Conservation (phyloP, 177 flowering plant species). For the Vitis hybrid region DNA sequence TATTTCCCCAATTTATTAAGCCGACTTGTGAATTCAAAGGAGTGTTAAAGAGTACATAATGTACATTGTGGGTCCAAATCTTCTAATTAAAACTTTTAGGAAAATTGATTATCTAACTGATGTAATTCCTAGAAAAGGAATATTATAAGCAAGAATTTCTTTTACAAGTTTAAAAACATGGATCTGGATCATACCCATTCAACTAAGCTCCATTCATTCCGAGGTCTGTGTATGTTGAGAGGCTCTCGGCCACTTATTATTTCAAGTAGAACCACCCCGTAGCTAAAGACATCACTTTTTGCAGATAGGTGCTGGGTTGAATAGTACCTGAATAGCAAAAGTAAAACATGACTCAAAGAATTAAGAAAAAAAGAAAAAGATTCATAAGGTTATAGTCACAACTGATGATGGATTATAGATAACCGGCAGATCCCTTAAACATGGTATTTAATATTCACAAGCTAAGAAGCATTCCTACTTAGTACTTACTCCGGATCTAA, state of each 20-base stretch:
- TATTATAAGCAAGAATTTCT: not conserved
- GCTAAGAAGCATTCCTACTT: not conserved
- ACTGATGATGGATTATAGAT: not conserved
- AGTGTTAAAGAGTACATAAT: too few species aligned
- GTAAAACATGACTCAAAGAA: not conserved
- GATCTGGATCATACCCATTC: slow-evolving; percentile 67
- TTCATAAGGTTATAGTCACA: too few species aligned
- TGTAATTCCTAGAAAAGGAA: not conserved
- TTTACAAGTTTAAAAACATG: not conserved
- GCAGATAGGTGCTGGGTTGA: slow-evolving; percentile 74
- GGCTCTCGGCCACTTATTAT: slow-evolving; percentile 81
- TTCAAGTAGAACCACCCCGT: slow-evolving; percentile 80
- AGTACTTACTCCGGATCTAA: slow-evolving; percentile 80
- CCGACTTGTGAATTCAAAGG: too few species aligned
- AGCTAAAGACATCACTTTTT: slow-evolving; percentile 86
- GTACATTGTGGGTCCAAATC: too few species aligned
- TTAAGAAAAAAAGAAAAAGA: too few species aligned
- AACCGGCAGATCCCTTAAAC: not conserved
- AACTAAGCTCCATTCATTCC: slow-evolving; percentile 80
- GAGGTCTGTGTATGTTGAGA: slow-evolving; percentile 70
- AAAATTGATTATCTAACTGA: too few species aligned
- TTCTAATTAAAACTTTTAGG: too few species aligned
- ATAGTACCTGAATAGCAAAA: slow-evolving; percentile 53
- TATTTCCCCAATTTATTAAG: too few species aligned
- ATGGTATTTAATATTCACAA: not conserved